Base-by-base conservation (phyloP, 768 basidiomycete species). In the Leucocoprinus birnbaumii region DNA sequence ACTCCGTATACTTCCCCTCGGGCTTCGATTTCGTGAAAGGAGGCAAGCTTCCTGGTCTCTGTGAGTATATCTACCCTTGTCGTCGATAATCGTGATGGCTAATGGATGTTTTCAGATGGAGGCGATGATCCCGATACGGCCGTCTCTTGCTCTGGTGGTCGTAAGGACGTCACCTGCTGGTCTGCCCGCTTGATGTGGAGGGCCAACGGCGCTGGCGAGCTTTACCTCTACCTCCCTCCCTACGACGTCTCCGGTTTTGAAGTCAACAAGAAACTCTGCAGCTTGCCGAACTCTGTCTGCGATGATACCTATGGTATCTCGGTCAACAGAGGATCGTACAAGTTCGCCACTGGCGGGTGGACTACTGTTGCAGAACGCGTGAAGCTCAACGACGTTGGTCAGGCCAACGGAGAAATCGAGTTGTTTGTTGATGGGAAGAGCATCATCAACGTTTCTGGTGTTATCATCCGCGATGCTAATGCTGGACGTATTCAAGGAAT, bases 31-130 rank as follows among this genome's bases (percentile, higher is more conserved):
- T 76, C 65, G 74, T 80, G 59, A 74, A 73, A 62, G 85, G 85
- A 45, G 85, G 86, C 34, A 87, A 86, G 63, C 71, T 87, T 25
- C 85, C 85, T n/a, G 86, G 85, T 55, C 63, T 86, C 56, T 85
- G 82, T 83, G 59, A 58, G 78, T 75, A 7, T 19, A 40, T 7
- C 34, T 41, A 47, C 24, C 44, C 31, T 31, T n/a, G 48, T 34
- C 37, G 31, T 41, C n/a, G 3, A 14, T 35, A 24, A 25, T 48
- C 48, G 42, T 45, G 49, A 51, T 49, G 13, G 48, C 16, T 38
- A 24, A 41, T 34, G n/a, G n/a, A 51, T 53, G 16, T 16, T 27
- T 6, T n/a, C 58, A 81, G 78, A 78, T 59, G 84, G 82, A 40
- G 85, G 85, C 3, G 68, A 80, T 58, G 64, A 59, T 50, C 67